A percentile compares a stretch with the other conserved stretches of the same genome.
Evolutionary conservation across 805 yeast species (phyloP).

Genomic region (Candida coquimbonensis): DNA sequence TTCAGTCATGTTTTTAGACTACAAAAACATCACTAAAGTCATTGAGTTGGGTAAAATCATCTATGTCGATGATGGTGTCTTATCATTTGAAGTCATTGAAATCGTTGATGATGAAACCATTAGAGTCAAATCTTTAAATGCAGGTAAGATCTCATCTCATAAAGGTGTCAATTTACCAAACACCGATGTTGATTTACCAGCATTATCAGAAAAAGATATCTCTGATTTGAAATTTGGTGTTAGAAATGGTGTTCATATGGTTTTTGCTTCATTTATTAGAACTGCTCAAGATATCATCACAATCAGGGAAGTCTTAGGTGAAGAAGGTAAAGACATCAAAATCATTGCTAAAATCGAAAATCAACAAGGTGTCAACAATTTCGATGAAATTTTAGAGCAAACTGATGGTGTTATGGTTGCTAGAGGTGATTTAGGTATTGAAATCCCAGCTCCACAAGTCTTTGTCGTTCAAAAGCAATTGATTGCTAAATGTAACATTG

Average conservation of each 20-base stretch:
- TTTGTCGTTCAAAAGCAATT: slow-evolving; percentile 97
- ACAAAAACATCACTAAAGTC: slow-evolving; percentile 94
- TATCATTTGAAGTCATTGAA: slow-evolving; percentile 88
- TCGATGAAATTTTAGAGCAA: slow-evolving; percentile 87
- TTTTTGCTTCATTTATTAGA: slow-evolving; percentile 97
- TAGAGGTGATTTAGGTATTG: slow-evolving; percentile 99
- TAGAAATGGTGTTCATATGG: slow-evolving; percentile 95
- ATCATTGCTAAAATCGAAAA: slow-evolving; percentile 97
- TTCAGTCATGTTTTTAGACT: slow-evolving; percentile 83
- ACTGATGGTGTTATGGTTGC: slow-evolving; percentile 99
- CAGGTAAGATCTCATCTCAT: slow-evolving; percentile 94
- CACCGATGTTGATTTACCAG: slow-evolving; percentile 98
- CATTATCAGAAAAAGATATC: slow-evolving; percentile 94
- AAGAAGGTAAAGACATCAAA: slow-evolving; percentile 93
- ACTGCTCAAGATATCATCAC: slow-evolving; percentile 82
- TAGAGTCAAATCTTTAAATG: slow-evolving; percentile 83
- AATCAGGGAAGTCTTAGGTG: slow-evolving; percentile 93
- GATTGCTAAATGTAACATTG: slow-evolving; percentile 98
- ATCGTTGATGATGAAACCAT: slow-evolving; percentile 73
- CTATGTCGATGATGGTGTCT: slow-evolving; percentile 96
- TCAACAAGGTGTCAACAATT: slow-evolving; percentile 99
- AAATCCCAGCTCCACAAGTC: slow-evolving; percentile 98
- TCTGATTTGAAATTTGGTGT: slow-evolving; percentile 92
- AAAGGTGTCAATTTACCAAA: slow-evolving; percentile 99
- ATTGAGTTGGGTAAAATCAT: slow-evolving; percentile 82